Conservation (phyloP, 2,329 filamentous ascomycete species). For the Pezizomycotina sp. region DNA sequence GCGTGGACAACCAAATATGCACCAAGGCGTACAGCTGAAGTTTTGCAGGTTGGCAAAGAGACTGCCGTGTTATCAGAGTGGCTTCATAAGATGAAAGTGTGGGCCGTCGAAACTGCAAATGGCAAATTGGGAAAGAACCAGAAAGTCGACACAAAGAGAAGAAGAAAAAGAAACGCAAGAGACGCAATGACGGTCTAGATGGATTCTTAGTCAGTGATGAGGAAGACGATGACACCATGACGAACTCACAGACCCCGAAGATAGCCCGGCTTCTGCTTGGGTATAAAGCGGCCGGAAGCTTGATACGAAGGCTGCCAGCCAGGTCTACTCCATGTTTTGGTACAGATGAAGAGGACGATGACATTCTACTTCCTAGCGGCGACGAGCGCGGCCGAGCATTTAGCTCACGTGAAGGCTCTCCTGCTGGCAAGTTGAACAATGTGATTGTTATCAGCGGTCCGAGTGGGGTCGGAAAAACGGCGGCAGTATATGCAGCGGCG, state of each 20-base stretch:
- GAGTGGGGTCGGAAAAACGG: constrained; percentile 81
- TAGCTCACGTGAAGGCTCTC: constrained; percentile 30
- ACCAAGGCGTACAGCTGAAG: constrained; percentile 48
- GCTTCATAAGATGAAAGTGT: constrained; percentile 59
- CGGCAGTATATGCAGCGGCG: constrained; percentile 77
- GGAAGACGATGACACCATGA: constrained; percentile 54
- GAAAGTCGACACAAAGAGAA: constrained; percentile 24
- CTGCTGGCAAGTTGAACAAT: constrained; percentile 44
- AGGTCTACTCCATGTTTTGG: constrained; percentile 7
- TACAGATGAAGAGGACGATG: constrained; percentile 10
- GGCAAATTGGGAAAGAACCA: constrained; percentile 28
- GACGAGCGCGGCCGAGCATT: constrained; percentile 5
- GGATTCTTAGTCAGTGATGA: constrained; percentile 66
- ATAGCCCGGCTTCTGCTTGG: constrained; percentile 32
- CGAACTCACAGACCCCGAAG: constrained; percentile 48
- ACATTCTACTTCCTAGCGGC: constrained; percentile 4
- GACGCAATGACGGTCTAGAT: constrained; percentile 50
- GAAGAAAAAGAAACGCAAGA: constrained; percentile 48
- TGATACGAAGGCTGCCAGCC: constrained; percentile 29
- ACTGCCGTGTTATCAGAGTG: constrained; percentile 58
- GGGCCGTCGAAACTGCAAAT: constrained; percentile 51
- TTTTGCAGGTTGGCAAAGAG: constrained; percentile 61
- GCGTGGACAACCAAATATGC: constrained; percentile 77
- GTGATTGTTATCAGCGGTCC: constrained; percentile 78
- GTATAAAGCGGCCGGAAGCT: constrained; percentile 35